Conservation (phyloP, 2,329 filamentous ascomycete species). For the Phialophora verrucosa region DNA sequence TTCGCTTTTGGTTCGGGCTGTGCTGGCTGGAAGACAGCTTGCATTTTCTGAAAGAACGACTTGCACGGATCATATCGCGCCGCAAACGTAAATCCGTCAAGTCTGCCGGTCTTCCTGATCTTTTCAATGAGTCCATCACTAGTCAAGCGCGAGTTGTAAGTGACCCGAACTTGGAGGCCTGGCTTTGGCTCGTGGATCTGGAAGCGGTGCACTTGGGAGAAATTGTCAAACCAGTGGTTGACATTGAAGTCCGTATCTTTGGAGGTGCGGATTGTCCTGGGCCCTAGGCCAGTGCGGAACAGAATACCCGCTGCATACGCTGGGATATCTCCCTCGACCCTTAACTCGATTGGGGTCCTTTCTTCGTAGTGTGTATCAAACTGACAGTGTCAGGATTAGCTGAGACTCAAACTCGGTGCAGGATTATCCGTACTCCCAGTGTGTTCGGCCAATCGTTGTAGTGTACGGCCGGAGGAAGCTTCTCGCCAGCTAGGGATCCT, state of each 20-base stretch:
- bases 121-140: slow-evolving; percentile 67
- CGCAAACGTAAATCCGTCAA: slow-evolving; percentile 68
- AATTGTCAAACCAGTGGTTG: slow-evolving; percentile 81
- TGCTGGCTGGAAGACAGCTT: slow-evolving; percentile 61
- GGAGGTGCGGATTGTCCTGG: slow-evolving; percentile 65
- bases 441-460: slow-evolving; percentile 60
- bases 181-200: slow-evolving; percentile 61
- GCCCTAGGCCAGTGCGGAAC: slow-evolving; percentile 76
- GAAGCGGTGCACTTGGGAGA: slow-evolving; percentile 71
- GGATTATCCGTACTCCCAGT: slow-evolving; percentile 49
- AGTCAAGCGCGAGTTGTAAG: slow-evolving; percentile 74
- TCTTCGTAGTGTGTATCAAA: slow-evolving; percentile 73
- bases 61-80: slow-evolving; percentile 76
- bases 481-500: neutral
- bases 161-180: slow-evolving; percentile 54
- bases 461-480: slow-evolving; percentile 4
- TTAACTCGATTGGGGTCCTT: slow-evolving; percentile 66
- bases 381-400: slow-evolving; percentile 48
- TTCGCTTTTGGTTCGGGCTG: slow-evolving; percentile 39
- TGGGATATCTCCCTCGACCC: slow-evolving; percentile 70
- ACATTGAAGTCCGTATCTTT: slow-evolving; percentile 64
- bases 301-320: slow-evolving; percentile 72
- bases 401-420: slow-evolving; percentile 36
- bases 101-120: slow-evolving; percentile 65
- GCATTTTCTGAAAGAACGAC: slow-evolving; percentile 73